Base-by-base conservation (phyloP, 208 protist species). In the Trypanosoma scelopori region DNA sequence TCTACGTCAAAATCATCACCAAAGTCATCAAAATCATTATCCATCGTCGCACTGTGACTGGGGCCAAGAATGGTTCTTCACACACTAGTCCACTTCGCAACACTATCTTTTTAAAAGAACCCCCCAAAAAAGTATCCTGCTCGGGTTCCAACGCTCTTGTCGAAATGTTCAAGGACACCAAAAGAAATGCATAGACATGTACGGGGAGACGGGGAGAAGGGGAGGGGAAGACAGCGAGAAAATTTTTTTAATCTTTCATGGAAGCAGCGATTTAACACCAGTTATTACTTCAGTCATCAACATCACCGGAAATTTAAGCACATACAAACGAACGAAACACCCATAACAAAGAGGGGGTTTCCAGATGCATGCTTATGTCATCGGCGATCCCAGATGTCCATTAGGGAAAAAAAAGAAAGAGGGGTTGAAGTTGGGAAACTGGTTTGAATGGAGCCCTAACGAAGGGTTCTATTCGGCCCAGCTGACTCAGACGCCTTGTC, bases 1-100 rank as follows among this genome's bases (percentile, higher is more conserved):
- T 82, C 76, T 43, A 75, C 53, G 27, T 74, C 65, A 51, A 76
- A 82, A n/a, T 75, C 71, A 27, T 30, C 60, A 41, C 48, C 69
- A 52, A 65, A 75, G 48, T 53, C 55, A 30, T 79, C 48, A 41
- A 69, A 74, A 2, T 60, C 73, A 18, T 66, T 71, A 43, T 73
- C 64, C 59, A 65, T 69, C 45, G 51, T 57, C 27, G 11, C 22
- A 39, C 57, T 7, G n/a, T 45, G 41, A 45, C 9, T 22, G 15
- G 28, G 25, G 13, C 15, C 23, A 13, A 68, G 15, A 45, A 35
- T 18, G 28, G 32, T 55, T 13, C 30, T 28, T 3, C 55, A 46
- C 30, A 23, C 32, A 22, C 15, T 5, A 27, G 16, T 27, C 30
- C 12, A 42, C 28, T 23, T 15, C 55, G 12, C n/a, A 27, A 32